Evolutionary conservation across 2,329 filamentous ascomycete species (phyloP), one percentile per base, ranked within the genome.

Genomic region (Drechslera avenae): DNA sequence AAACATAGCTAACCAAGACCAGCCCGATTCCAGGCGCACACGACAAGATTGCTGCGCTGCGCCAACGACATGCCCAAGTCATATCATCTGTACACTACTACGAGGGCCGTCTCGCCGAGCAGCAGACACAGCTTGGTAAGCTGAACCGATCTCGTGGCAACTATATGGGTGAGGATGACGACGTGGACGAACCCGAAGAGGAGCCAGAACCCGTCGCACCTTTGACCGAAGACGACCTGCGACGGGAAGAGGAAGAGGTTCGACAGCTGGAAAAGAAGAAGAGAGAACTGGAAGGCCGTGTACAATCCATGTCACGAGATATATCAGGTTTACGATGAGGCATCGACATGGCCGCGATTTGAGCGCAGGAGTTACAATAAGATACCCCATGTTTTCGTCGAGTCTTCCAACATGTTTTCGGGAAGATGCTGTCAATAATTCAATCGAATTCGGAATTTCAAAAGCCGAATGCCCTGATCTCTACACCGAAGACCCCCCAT

Each of bases 31-130:
- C 88, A 0, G 92, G 91, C 4, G 90, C 90, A 4, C 73, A 82
- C 13, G 90, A 96, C 66, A 83, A 86, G 55, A 95, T 97, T 59
- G 79, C 85, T 0, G 79, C 81, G 33, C 80, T 96, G 66, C 82
- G 91, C 53, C 82, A 83, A 46, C 86, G 90, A 64, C 84, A 93
- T 72, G 80, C 83, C 32, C 82, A 90, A 63, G 82, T 94, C 52
- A 81, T 81, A 26, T 85, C 85, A 39, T 96, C 91, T 17, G 79
- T 94, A 64, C 83, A 83, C 9, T 88, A 90, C 62, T 91, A 96
- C 64, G 92, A 97, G 75, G 81, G 81, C 10, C 86, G 87, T 46
- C 90, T 97, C 1, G 83, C 85, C 6, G 86, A 88, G 66, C 93
- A 96, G 75, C 81, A 85, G 9, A 82, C 84, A 51, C 84, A 91